Base-by-base conservation (phyloP, 495 filamentous ascomycete species). In the Pyronema omphalodes region DNA sequence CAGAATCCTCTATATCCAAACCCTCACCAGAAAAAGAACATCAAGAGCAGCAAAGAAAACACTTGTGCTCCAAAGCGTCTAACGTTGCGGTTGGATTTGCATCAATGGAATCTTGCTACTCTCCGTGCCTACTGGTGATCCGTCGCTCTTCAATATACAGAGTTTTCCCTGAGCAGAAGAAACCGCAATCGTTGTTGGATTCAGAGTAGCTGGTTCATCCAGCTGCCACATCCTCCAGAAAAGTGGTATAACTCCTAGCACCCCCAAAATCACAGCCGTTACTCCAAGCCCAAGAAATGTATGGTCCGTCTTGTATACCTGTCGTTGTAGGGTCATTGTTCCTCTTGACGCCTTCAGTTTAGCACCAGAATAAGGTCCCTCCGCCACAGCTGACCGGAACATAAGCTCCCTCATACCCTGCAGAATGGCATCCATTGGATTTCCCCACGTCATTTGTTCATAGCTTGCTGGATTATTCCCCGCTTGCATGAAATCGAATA, bases 331-430 rank as follows among this genome's bases (percentile, higher is more conserved):
- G 1, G 39, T 18, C 47, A 56, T 39, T 12, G 37, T 17, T 6
- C 47, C 49, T 11, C 4, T 35, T 8, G 18, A 3, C 3, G 45
- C 40, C 23, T 40, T 17, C 12, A 43, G 37, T 8, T 35, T 37
- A 33, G 34, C 15, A 6, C 37, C 34, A 2, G 55, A 44, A 46
- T 56, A 36, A 18, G 12, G 44, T n/a, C 55, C 55, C 12, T 40
- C 41, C 39, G 9, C n/a, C 7, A 56, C 41, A n/a, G 55, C 55
- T 12, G 55, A 34, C 15, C 55, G 55, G 23, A 56, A 56, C 55
- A 56, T 56, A 34, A 56, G 44, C 39, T 56, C 55, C 23, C 55
- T 43, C 37, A 56, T 33, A 37, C 55, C 55, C 33, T 52, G 19
- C 11, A 56, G 50, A 7, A 56, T 56, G 11, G n/a, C 37, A 8